Percentiles rank a stretch among this genome's conserved stretches.
These are phyloP conservation scores for Brasenia schreberi DNA, from an alignment of 164 flowering plant species.

Conservation along the genomic window DNA sequence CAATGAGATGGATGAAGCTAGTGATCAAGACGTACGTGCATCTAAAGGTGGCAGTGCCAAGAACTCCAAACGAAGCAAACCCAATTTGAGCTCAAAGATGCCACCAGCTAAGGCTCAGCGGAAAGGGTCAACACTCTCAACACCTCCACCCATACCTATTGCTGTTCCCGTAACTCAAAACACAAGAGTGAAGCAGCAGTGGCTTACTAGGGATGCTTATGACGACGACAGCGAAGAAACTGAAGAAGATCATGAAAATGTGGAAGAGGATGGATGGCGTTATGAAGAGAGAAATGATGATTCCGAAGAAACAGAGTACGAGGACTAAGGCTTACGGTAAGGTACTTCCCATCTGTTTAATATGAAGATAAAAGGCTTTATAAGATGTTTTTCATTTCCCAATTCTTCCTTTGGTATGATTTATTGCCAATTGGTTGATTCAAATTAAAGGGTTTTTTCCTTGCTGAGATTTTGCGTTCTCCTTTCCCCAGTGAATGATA, in stretches of 20 bases:
- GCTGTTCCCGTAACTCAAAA: slow-evolving; percentile 22
- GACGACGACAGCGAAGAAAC: slow-evolving; percentile 97
- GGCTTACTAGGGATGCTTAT: slow-evolving; percentile 45
- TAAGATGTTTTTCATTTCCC: too few relatives aligned
- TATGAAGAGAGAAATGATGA: slow-evolving; percentile 59
- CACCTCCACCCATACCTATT: neutral
- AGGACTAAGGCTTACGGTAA: slow-evolving; percentile 27
- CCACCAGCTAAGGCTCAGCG: slow-evolving; percentile 49
- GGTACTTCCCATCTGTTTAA: too few relatives aligned
- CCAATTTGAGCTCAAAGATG: slow-evolving; percentile 41
- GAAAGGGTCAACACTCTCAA: slow-evolving; percentile 30
- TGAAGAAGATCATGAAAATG: slow-evolving; percentile 80
- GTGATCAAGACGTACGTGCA: slow-evolving; percentile 64
- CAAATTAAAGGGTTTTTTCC: too few relatives aligned
- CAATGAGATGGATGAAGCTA: slow-evolving; percentile 74
- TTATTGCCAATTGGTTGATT: too few relatives aligned
- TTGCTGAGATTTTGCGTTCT: too few relatives aligned
- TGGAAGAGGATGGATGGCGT: slow-evolving; percentile 60
- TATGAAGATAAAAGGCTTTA: too few relatives aligned
- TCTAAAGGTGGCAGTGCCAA: slow-evolving; percentile 32
- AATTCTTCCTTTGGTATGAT: too few relatives aligned
- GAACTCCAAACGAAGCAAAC: slow-evolving; percentile 39
- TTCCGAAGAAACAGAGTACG: slow-evolving; percentile 82
- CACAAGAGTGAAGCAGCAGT: slow-evolving; percentile 30
- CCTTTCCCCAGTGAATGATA: too few relatives aligned